Conservation (phyloP, 2,329 filamentous ascomycete species). For the Aspergillus pseudoviridinutans region DNA sequence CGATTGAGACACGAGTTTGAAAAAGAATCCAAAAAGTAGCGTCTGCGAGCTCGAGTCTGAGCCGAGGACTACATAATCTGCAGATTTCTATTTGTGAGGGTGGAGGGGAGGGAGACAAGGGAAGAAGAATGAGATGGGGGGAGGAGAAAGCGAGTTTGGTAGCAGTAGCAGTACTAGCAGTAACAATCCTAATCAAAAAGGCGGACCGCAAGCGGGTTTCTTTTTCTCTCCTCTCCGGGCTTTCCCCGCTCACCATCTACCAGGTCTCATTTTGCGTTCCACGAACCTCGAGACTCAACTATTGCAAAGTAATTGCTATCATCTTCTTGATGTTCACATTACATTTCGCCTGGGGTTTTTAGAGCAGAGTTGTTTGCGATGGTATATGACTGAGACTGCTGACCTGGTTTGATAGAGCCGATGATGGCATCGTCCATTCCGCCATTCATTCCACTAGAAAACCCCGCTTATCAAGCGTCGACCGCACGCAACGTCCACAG, state of each 20-base stretch:
- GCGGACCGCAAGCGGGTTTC: neutral
- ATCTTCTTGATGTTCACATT: neutral
- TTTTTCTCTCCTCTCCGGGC: neutral
- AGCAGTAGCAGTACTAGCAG: slow-evolving; percentile 23
- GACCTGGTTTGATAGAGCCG: neutral
- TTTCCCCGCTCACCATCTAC: neutral
- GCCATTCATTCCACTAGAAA: neutral
- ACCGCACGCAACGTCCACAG: neutral
- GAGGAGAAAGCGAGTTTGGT: slow-evolving; percentile 27
- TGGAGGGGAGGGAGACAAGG: slow-evolving; percentile 28
- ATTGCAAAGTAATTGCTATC: neutral
- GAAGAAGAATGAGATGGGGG: slow-evolving; percentile 29
- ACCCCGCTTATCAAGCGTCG: neutral
- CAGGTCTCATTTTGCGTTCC: neutral
- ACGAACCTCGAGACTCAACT: neutral
- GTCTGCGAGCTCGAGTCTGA: slow-evolving; percentile 29
- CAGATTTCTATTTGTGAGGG: slow-evolving; percentile 30
- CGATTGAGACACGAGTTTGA: neutral
- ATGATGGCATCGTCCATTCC: neutral
- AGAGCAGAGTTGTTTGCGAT: neutral
- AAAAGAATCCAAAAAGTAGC: slow-evolving; percentile 17
- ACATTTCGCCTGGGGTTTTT: neutral
- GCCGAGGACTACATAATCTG: slow-evolving; percentile 40
- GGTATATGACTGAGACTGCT: neutral
- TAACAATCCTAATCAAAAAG: neutral